Percentiles rank a stretch among this genome's conserved stretches.
Conservation (phyloP, 2,329 filamentous ascomycete species). For the Apiospora koreana region DNA sequence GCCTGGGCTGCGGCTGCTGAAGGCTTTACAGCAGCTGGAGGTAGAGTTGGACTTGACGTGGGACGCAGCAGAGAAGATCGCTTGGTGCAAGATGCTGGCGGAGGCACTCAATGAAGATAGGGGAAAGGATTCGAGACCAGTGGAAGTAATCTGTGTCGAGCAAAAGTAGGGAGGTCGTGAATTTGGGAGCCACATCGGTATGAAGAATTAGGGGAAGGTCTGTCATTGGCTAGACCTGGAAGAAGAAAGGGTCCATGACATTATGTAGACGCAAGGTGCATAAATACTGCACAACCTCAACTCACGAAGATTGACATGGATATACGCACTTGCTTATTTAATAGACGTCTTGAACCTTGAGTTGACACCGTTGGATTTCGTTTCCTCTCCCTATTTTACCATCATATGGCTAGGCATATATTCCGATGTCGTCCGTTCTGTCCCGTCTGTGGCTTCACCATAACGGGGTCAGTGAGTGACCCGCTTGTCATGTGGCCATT, state of each 20-base stretch:
- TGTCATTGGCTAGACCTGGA: neutral
- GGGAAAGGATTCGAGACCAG: slow-evolving; percentile 11
- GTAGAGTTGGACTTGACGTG: slow-evolving; percentile 40
- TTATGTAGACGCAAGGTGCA: neutral
- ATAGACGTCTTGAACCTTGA: neutral
- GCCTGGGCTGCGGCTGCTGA: slow-evolving; percentile 34
- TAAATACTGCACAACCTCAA: neutral
- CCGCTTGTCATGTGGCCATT: slow-evolving; percentile 6
- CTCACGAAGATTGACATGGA: neutral
- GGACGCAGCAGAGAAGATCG: slow-evolving; percentile 32
- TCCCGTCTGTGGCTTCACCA: neutral
- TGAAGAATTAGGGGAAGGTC: neutral
- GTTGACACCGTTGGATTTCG: neutral
- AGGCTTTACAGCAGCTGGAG: slow-evolving; percentile 38
- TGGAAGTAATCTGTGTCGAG: slow-evolving; percentile 30
- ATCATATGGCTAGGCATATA: neutral
- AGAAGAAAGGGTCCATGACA: neutral
- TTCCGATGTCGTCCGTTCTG: slow-evolving; percentile 1
- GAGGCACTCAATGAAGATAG: slow-evolving; percentile 27
- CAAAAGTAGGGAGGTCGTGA: neutral
- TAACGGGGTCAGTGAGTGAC: slow-evolving; percentile 1
- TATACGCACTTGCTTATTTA: neutral
- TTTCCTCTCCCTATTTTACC: neutral
- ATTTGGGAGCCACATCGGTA: neutral
- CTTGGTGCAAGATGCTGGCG: slow-evolving; percentile 37